Base-by-base conservation (phyloP, 2,329 filamentous ascomycete species). In the Ophiostoma sp. region DNA sequence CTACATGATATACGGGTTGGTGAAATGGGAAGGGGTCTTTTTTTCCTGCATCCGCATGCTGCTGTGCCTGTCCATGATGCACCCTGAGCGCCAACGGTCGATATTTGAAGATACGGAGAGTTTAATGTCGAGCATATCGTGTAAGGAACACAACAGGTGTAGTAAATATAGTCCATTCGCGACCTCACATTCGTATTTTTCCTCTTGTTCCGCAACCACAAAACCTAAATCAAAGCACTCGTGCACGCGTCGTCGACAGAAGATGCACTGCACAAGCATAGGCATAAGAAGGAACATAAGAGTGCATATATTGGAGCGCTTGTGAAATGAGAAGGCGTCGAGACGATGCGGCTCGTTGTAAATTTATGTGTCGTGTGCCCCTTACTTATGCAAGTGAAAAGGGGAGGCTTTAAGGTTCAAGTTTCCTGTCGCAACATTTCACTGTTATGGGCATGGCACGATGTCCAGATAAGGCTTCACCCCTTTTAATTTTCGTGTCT, bases 311-410 rank as follows among this genome's bases (percentile, higher is more conserved):
- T n/a, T 22, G 59, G 8, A 22, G 33, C 55, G 55, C 25, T 31
- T 33, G 55, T 63, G 19, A 12, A 36, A 25, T 39, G 59, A 22
- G 59, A 15, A 39, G 31, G 50, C 25, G 50, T 25, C 50, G 25
- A 55, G n/a, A n/a, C n/a, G n/a, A n/a, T n/a, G n/a, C n/a, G n/a
- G n/a, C n/a, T n/a, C n/a, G n/a, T n/a, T n/a, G n/a, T 9, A 28
- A 28, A 12, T n/a, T 6, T 22, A 22, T 25, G 33, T 11, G 8
- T n/a, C n/a, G 59, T 22, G 33, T 22, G 33, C 9, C 59, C 33
- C 59, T 42, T 64, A 42, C 33, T 17, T 63, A 63, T 63, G 59
- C 59, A 63, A n/a, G 33, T 42, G 33, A 19, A 63, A 63, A 63
- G 59, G 59, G 59, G 59, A 63, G 8, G 59, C 31, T 7, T 22